Evolutionary conservation across 2,329 filamentous ascomycete species (phyloP), one percentile per base, ranked within the genome.

Genomic region (Cadophora luteo-olivacea): DNA sequence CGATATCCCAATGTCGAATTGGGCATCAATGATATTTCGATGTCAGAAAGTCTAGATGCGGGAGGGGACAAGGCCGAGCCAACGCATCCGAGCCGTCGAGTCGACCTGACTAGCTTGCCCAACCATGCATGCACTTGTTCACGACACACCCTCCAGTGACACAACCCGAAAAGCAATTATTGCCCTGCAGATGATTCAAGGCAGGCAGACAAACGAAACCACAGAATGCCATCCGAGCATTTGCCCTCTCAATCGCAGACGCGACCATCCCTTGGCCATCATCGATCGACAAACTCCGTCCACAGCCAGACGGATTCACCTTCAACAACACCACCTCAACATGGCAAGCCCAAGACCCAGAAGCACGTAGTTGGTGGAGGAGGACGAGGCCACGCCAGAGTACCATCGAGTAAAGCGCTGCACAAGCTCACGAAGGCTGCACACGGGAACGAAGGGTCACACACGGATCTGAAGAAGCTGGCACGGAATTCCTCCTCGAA

Each of bases 291-390:
- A 6, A 72, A 57, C 51, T 75, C 73, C 52, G 65, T 71, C 61
- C 64, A 70, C 41, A 74, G 66, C 67, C 68, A 73, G 16, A 68
- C 62, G n/a, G 68, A 76, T 66, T 71, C 74, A 63, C 73, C 70
- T 54, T 73, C 72, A 45, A 72, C 75, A 49, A 73, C 75, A 58
- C 72, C 73, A 29, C 71, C 73, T 58, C 72, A 74, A 52, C 74
- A 77, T 69, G 69, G 68, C 58, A 75, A 75, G 64, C 62, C 66
- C 9, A 77, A 78, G 65, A 60, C 61, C 19, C 71, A 74, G 38
- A 76, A 77, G 66, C 75, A 77, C 66, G 74, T 78, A 61, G 75
- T 75, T n/a, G 73, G 74, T 60, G 69, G 67, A 65, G 69, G 69
- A 61, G 72, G 74, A 55, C 63, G 63, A 41, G 54, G 67, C 25